phyloP scores from a whole-genome alignment of 768 basidiomycete species.

The Lactarius sp. region DNA sequence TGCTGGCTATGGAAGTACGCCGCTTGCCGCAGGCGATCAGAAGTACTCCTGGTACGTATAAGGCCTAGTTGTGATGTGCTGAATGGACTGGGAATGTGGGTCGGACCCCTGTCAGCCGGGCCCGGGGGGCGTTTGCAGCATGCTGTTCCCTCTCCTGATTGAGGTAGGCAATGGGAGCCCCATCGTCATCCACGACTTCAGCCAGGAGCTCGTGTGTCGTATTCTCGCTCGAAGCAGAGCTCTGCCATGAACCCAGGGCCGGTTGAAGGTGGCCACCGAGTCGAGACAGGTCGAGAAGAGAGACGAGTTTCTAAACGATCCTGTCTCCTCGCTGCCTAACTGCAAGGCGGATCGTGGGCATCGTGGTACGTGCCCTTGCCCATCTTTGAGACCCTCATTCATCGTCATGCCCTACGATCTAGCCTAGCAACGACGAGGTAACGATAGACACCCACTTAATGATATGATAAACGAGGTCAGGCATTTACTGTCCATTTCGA shows the following conservation, averaged over 20 bases:
- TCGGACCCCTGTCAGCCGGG: constrained; percentile 15
- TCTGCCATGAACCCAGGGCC: not conserved
- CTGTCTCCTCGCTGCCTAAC: constrained; percentile 17
- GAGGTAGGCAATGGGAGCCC: constrained; percentile 17
- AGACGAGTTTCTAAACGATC: constrained; percentile 16
- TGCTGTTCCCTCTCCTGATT: constrained; percentile 17
- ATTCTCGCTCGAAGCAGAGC: constrained; percentile 3
- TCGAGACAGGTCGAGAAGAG: constrained; percentile 8
- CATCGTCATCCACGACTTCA: constrained; percentile 19
- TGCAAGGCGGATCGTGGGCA: constrained; percentile 19
- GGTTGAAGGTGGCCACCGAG: constrained; percentile 3
- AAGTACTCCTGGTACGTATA: too few species aligned
- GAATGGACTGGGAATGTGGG: constrained; percentile 16
- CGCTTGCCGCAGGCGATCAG: too few species aligned
- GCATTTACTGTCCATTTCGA: too few species aligned
- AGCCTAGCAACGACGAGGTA: too few species aligned
- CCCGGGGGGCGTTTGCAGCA: constrained; percentile 11
- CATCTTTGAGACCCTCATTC: not conserved
- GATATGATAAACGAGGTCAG: too few species aligned
- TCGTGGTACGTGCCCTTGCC: constrained; percentile 7
- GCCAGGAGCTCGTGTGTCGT: constrained; percentile 15
- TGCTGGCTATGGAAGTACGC: too few species aligned
- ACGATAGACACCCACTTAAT: too few species aligned
- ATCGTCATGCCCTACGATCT: not conserved
- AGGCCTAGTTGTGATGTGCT: not conserved